A percentile compares a stretch with the other conserved stretches of the same genome.
These are phyloP conservation scores for Beauveria australis DNA, from an alignment of 2,329 filamentous ascomycete species.

Conservation along the genomic window DNA sequence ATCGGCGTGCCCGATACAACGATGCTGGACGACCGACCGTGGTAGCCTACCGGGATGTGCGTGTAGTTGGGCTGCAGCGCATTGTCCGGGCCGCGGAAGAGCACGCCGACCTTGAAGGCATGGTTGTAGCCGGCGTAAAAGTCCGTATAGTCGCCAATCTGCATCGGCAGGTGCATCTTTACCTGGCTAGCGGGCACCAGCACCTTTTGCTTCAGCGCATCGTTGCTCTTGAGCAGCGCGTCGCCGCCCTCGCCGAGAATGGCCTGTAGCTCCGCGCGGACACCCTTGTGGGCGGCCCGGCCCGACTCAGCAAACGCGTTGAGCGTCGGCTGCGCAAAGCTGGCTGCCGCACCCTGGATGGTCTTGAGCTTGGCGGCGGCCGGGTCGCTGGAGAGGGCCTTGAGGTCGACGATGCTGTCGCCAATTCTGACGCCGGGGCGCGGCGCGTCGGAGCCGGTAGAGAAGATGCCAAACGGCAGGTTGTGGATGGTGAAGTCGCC, in stretches of 20 bases:
- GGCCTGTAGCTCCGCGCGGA: constrained; percentile 62
- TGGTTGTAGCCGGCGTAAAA: constrained; percentile 78
- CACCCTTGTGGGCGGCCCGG: constrained; percentile 57
- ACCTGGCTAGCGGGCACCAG: constrained; percentile 34
- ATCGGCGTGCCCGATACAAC: constrained; percentile 68
- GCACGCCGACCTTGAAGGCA: constrained; percentile 59
- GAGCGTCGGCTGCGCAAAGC: constrained; percentile 41
- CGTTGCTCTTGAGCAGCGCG: constrained; percentile 28
- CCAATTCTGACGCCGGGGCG: constrained; percentile 63
- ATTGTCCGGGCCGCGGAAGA: constrained; percentile 66
- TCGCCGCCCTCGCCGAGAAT: constrained; percentile 46
- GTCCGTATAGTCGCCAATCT: constrained; percentile 76
- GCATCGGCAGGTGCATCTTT: constrained; percentile 64
- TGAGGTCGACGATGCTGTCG: constrained; percentile 56
- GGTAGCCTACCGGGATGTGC: constrained; percentile 73
- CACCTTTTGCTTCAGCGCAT: constrained; percentile 21
- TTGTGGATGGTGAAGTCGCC: constrained; percentile 59
- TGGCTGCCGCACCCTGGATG: constrained; percentile 26
- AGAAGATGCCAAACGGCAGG: constrained; percentile 69
- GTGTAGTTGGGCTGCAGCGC: constrained; percentile 76
- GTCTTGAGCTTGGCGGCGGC: constrained; percentile 10
- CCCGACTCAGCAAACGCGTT: constrained; percentile 67
- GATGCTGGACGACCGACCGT: constrained; percentile 68
- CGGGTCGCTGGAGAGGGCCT: constrained; percentile 13
- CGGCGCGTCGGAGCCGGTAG: constrained; percentile 43